Evolutionary conservation across 768 basidiomycete species (phyloP), one percentile per base, ranked within the genome.

Genomic region (Boletellus ananiceps): DNA sequence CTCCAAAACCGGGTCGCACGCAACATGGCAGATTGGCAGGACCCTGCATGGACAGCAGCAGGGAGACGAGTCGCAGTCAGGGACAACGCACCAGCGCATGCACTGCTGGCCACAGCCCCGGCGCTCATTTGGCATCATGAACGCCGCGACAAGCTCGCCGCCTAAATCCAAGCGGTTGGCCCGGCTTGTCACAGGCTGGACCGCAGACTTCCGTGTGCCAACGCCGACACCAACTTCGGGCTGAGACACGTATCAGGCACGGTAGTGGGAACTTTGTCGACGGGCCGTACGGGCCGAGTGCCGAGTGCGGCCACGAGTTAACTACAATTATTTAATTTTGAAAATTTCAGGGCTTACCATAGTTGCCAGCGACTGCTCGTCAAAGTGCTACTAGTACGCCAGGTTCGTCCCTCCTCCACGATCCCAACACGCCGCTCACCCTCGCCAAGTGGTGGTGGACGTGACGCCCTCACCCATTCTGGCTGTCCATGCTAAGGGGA

Each of bases 401-500:
- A 42, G 29, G 41, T 42, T 29, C n/a, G 40, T 41, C 29, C 11
- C 11, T n/a, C 13, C 41, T 19, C 31, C 29, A 8, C 27, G 1
- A 29, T 13, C 36, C 36, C 36, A 29, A 16, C 37, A 9, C 27
- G 25, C 5, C 12, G 19, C 42, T 44, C 42, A 44, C 14, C 16
- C 2, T 16, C 29, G 12, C 12, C 12, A 47, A 19, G 46, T 40
- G 64, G 68, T 65, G 69, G 68, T 62, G 62, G 62, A 62, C 62
- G 61, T 58, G 67, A 60, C 61, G 56, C 60, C 60, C 67, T 58
- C 62, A 57, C 59, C 55, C 67, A 49, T 57, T 59, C 75, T 74
- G 75, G 73, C 77, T 80, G 82, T 82, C 80, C 80, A 87, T 87
- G 84, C 83, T 82, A 70, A 80, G 77, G 80, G 79, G 78, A 71